Conservation (phyloP, 805 yeast genomes). For the Metschnikowia sp. region DNA sequence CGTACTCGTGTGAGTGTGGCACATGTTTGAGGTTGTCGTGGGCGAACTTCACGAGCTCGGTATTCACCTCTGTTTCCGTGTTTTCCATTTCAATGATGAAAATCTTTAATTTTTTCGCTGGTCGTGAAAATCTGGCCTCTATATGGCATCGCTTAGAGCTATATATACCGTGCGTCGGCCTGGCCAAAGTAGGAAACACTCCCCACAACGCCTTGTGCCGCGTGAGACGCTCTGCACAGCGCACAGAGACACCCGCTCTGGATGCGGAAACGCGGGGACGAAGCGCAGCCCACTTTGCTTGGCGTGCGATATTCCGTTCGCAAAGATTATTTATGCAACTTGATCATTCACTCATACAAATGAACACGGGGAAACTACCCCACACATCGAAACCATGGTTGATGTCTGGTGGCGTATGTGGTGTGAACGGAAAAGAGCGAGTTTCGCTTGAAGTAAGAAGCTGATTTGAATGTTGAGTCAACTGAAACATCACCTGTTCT, state of each 20-base stretch:
- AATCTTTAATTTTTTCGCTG: not conserved
- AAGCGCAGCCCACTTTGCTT: not conserved
- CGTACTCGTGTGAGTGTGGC: constrained; percentile 45
- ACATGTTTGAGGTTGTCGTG: constrained; percentile 30
- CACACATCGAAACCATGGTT: no score
- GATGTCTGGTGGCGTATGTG: no score
- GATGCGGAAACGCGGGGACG: not conserved
- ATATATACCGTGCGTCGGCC: not conserved
- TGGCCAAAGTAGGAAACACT: not conserved
- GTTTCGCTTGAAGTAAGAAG: no score
- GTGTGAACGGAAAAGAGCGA: no score
- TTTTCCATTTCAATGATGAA: not conserved
- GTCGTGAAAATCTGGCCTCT: not conserved
- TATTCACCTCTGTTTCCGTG: constrained; percentile 20
- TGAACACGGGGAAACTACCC: no score
- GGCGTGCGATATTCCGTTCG: not conserved
- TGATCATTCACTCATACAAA: no score
- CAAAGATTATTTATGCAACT: not conserved
- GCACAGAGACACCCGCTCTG: not conserved
- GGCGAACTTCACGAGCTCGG: constrained; percentile 33
- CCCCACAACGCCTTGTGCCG: not conserved
- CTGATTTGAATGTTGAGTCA: no score
- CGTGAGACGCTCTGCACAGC: not conserved
- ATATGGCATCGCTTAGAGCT: not conserved
- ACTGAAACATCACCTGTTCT: no score